Conservation (phyloP, 2,329 filamentous ascomycete genomes). For the Colletotrichum limetticola region DNA sequence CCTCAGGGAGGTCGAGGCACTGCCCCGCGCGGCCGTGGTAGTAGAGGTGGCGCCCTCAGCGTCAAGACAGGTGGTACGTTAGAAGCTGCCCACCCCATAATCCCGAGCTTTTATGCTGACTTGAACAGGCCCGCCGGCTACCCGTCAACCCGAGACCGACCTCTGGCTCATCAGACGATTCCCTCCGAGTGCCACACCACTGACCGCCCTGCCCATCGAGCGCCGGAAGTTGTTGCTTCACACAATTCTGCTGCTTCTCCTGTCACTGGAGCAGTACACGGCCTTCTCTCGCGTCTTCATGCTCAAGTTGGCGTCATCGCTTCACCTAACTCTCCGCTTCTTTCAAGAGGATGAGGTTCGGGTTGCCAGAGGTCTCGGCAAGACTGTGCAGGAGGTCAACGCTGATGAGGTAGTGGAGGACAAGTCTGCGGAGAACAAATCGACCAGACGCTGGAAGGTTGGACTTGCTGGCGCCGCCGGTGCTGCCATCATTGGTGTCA, state of each 20-base stretch:
- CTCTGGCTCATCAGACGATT: constrained; percentile 61
- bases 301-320: constrained; percentile 74
- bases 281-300: constrained; percentile 79
- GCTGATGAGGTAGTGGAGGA: constrained; percentile 43
- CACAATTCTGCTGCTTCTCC: constrained; percentile 74
- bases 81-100: background rate
- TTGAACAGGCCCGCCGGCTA: background rate
- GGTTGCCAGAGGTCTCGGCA: constrained; percentile 78
- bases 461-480: constrained; percentile 60
- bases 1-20: constrained; percentile 26
- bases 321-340: constrained; percentile 73
- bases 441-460: constrained; percentile 78
- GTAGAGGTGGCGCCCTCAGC: constrained; percentile 23
- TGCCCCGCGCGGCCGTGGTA: constrained; percentile 28
- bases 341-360: constrained; percentile 79
- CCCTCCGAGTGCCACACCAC: constrained; percentile 67
- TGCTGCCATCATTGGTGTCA: constrained; percentile 75
- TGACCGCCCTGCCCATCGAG: constrained; percentile 68
- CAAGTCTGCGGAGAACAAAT: constrained; percentile 69
- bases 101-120: background rate
- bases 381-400: constrained; percentile 69
- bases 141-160: constrained; percentile 49
- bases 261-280: constrained; percentile 82
- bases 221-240: constrained; percentile 77
- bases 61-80: constrained; percentile 37